Evolutionary conservation across 257 asterid species (phyloP), one percentile per base, ranked within the genome.

Genomic region (Mitragyna speciosa): DNA sequence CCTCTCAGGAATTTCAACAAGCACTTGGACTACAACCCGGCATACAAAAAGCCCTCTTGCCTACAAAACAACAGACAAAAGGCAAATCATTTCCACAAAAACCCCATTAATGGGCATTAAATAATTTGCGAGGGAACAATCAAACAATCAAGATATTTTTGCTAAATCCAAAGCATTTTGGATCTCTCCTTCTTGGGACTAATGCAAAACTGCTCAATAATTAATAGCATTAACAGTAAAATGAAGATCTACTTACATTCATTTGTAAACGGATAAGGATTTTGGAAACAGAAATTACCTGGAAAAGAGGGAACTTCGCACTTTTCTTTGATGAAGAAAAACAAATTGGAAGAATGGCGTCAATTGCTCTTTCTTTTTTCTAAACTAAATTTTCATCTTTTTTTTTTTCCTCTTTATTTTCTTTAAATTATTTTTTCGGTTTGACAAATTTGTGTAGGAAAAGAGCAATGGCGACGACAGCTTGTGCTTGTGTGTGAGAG

Each of bases 111-210:
- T 47, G 70, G 41, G 5, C 51, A n/a, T 63, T 68, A 49, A 74
- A 24, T 19, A 61, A 70, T 17, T 79, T 24, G 48, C 58, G 14
- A 70, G 31, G 51, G 69, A 65, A 67, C n/a, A 33, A 26, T n/a
- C 70, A 64, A 61, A n/a, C 7, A 61, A 75, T 52, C 82, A 41
- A 80, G 79, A 77, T 36, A 36, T 36, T 67, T 78, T 19, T 78
- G 41, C 84, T 31, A 75, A 73, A 78, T 76, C 79, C 87, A 74
- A 82, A 26, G 56, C 58, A 52, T 83, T 79, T 79, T 76, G 83
- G 79, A 85, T 84, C 83, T 76, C 85, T 58, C 61, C 76, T 59
- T 20, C 70, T 79, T 61, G 89, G 79, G 78, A 86, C 56, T 36
- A 65, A 79, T 76, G 66, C 76, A 76, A 64, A 28, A 51, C 0